Evolutionary conservation across 164 flowering plant species (phyloP).

Genomic region (Piper betle): DNA sequence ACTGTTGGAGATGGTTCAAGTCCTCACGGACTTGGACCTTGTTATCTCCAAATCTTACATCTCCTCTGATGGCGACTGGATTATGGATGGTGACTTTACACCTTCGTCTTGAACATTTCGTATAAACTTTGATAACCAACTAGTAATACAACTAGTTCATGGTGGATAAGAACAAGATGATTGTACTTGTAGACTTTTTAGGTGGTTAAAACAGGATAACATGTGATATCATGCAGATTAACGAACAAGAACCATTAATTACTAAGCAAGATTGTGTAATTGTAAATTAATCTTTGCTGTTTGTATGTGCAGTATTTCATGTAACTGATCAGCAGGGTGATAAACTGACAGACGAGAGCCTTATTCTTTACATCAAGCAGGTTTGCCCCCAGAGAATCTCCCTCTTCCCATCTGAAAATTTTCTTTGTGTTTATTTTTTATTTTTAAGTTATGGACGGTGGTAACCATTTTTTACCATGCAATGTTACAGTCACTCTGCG

Average conservation of each 20-base stretch:
- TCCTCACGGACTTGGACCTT: slow-evolving; percentile 86
- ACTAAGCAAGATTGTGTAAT: too few relatives aligned
- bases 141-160: too few relatives aligned
- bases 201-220: too few relatives aligned
- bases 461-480: neutral
- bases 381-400: slow-evolving; percentile 15
- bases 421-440: neutral
- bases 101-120: neutral
- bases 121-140: neutral
- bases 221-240: too few relatives aligned
- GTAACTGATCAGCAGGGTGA: slow-evolving; percentile 70
- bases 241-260: too few relatives aligned
- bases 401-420: neutral
- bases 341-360: slow-evolving; percentile 64
- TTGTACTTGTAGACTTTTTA: too few relatives aligned
- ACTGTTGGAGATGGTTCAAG: slow-evolving; percentile 83
- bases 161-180: neutral
- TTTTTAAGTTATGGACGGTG: neutral
- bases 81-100: slow-evolving; percentile 74
- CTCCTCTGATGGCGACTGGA: slow-evolving; percentile 87
- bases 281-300: neutral
- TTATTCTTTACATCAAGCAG: slow-evolving; percentile 72
- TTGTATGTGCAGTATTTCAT: slow-evolving; percentile 61
- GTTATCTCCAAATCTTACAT: slow-evolving; percentile 85
- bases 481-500: slow-evolving; percentile 39